These are phyloP conservation scores for Vigna trinervia DNA, from an alignment of 306 rosid species.

Conservation along the genomic window DNA sequence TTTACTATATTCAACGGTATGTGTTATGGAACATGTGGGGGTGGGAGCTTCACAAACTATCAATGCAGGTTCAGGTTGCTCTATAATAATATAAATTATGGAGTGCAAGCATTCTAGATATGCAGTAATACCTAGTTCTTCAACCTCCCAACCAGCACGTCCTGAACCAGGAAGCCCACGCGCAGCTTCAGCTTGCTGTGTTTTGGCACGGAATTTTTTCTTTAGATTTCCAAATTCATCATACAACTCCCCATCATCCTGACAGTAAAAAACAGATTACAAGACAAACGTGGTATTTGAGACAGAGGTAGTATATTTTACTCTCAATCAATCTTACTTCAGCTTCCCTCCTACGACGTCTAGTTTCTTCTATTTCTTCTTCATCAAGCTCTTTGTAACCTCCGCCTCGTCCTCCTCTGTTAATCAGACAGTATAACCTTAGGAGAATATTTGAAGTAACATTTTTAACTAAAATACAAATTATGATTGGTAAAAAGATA, in stretches of 20 bases:
- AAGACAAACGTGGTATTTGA: slow-evolving; percentile 26
- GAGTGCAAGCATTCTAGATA: slow-evolving; percentile 26
- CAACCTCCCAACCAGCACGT: slow-evolving; percentile 99
- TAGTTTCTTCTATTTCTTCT: slow-evolving; percentile 94
- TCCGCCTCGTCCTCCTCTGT: slow-evolving; percentile 98
- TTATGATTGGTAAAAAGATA: background rate
- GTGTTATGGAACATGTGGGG: background rate
- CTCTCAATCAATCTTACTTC: slow-evolving; percentile 70
- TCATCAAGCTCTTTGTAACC: slow-evolving; percentile 99
- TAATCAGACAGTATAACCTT: slow-evolving; percentile 32
- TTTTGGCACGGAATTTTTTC: slow-evolving; percentile 94
- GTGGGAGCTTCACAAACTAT: slow-evolving; percentile 21
- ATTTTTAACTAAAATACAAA: background rate
- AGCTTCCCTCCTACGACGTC: slow-evolving; percentile 93
- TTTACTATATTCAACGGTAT: too few species aligned
- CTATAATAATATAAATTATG: slow-evolving; percentile 14
- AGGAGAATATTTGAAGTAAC: slow-evolving; percentile 12
- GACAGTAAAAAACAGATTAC: slow-evolving; percentile 35
- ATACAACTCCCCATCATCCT: slow-evolving; percentile 98
- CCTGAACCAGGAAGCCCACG: slow-evolving; percentile 89
- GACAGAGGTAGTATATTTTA: slow-evolving; percentile 1
- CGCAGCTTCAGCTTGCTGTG: slow-evolving; percentile 85
- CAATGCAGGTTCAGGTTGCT: slow-evolving; percentile 8
- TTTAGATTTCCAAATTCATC: slow-evolving; percentile 99
- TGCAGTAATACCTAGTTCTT: slow-evolving; percentile 77